Base-by-base conservation (phyloP, 1,139 yeast genomes). In the Blastobotrys aristatus region DNA sequence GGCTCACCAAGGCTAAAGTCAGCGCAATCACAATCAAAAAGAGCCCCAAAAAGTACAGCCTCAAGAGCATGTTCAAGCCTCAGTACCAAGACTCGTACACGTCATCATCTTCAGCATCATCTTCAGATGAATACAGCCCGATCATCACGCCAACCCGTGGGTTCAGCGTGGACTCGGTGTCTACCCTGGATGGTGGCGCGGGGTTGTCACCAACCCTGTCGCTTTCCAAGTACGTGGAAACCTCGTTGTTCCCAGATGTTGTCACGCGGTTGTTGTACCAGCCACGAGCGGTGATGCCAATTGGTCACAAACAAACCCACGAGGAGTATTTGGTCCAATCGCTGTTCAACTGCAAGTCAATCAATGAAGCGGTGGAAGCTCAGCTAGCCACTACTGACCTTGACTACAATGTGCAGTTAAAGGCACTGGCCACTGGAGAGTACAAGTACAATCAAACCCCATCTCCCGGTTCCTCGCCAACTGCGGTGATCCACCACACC, bases 271-370 rank as follows among this genome's bases (percentile, higher is more conserved):
- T 45, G 26, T 17, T 46, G 18, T 46, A 33, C 27, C 48, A 40
- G 38, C 48, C 48, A 16, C 35, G 30, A 21, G 48, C 48, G 8
- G 44, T 46, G 24, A 16, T 37, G 13, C 42, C 47, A n/a, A 18
- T 34, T 16, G 32, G 20, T 5, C 4, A 2, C 3, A 33, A 10
- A 13, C 13, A n/a, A 7, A 3, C 29, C 17, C 11, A 38, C 22
- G 43, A 44, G n/a, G 26, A 44, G 32, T 44, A 44, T 36, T 32
- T 44, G 13, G 24, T 38, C 18, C 41, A 44, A 24, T 30, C 39
- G 13, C 27, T 44, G 18, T 44, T 44, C 31, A 36, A 38, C 20
- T 16, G 18, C 3, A 39, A 44, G 17, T 17, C 18, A 7, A 44
- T 44, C 26, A 11, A 18, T 6, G 38, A 44, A 3, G 47, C 32